These are phyloP conservation scores for Akanthomyces dipterigenus DNA, from an alignment of 2,329 filamentous ascomycete species.

Conservation along the genomic window DNA sequence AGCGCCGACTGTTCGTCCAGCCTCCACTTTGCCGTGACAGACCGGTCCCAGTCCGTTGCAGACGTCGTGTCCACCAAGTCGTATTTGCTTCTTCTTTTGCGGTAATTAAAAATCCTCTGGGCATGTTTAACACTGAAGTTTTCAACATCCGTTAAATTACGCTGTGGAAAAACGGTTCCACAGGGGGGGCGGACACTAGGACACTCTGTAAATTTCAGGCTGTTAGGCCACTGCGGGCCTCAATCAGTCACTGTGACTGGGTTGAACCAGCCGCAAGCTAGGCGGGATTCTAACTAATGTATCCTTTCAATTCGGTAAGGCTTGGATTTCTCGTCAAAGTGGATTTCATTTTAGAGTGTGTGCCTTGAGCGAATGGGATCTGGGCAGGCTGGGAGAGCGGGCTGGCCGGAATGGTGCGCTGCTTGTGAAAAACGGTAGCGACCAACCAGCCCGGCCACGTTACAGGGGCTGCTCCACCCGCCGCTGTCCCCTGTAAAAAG, in stretches of 20 bases:
- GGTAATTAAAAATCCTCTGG: neutral
- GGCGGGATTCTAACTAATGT: neutral
- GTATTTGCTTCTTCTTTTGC: neutral
- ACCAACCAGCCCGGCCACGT: neutral
- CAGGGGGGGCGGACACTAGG: neutral
- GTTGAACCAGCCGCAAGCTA: neutral
- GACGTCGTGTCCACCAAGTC: neutral
- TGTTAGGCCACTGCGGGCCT: neutral
- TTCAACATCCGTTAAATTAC: constrained; percentile 1
- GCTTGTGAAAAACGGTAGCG: neutral
- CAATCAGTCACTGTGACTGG: too few relatives aligned
- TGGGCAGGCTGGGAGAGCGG: neutral
- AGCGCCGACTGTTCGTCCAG: too few relatives aligned
- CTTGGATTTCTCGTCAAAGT: too few relatives aligned
- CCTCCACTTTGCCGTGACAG: neutral
- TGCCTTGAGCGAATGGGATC: neutral
- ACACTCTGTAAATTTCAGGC: too few relatives aligned
- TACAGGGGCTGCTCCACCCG: neutral
- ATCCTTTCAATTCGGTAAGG: neutral
- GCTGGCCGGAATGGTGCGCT: neutral
- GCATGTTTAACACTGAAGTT: neutral
- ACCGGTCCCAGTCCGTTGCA: constrained; percentile 1
- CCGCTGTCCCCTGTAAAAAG: neutral
- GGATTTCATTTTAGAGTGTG: too few relatives aligned
- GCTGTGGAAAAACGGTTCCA: neutral